Evolutionary conservation across 768 basidiomycete species (phyloP), one percentile per base, ranked within the genome.

Genomic region (Russula foetens): DNA sequence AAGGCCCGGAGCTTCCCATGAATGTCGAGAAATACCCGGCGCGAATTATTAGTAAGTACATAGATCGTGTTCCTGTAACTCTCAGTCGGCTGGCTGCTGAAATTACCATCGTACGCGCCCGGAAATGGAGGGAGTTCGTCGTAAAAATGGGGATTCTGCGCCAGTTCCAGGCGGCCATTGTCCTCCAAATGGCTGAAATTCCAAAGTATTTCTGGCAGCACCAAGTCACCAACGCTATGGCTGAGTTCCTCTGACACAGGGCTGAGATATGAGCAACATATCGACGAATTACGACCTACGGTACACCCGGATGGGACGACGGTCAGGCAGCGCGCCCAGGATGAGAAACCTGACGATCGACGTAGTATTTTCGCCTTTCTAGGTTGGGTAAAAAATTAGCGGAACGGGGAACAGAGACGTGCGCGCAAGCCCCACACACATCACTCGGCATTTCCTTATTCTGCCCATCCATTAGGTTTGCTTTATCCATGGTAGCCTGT

Each of bases 131-230:
- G 23, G 23, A 4, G 24, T 19, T 19, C 8, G 2, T 19, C 14
- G 9, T 60, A 60, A 15, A 60, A 60, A 14, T 56, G 53, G 7
- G 59, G 47, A 15, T 56, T 60, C 39, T 50, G 53, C 23, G 33
- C 23, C 2, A 60, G 53, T n/a, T 23, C 49, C n/a, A 60, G 29
- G 0, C 41, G 48, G 12, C 11, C 24, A 7, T 43, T 11, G 23
- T 49, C 53, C 7, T 11, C 12, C 19, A 19, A 56, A 33, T 41
- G 59, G 29, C 7, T 33, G 29, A 50, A 58, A n/a, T 51, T 44
- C 57, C 56, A 57, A 15, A 57, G 38, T 31, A 57, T 57, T 11
- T 57, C 56, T 29, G 41, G 8, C 3, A 23, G 8, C 35, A 12
- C 35, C 35, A 11, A 35, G 35, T 35, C 14, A 7, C 0, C 19